Evolutionary conservation across 1,284 basidiomycete species (phyloP).

Genomic region (Anthracocystis panici-leucophaei): DNA sequence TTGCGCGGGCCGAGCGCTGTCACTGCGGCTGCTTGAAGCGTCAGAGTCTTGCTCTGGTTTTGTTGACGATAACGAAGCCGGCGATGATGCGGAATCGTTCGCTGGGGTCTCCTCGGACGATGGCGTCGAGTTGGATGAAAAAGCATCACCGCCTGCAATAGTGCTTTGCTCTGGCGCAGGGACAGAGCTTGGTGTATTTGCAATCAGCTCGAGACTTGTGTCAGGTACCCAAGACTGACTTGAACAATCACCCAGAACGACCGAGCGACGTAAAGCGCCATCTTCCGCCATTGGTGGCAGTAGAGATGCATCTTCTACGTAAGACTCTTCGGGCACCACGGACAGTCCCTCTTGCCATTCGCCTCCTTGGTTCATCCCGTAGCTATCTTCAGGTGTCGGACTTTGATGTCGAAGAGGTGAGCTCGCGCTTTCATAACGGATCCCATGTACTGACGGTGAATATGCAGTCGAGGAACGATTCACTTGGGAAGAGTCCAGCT

Average conservation of each 20-base stretch:
- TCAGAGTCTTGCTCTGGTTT: neutral
- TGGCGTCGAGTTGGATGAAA: neutral
- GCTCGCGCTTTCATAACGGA: too few relatives aligned
- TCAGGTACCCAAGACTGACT: neutral
- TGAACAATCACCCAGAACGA: neutral
- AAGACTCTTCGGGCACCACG: constrained; percentile 36
- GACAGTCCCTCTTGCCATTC: constrained; percentile 38
- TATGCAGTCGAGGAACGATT: neutral
- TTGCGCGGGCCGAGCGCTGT: neutral
- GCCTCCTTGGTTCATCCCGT: neutral
- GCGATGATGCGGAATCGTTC: neutral
- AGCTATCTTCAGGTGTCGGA: neutral
- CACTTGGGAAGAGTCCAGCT: neutral
- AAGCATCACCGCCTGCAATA: too few relatives aligned
- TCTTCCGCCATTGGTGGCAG: neutral
- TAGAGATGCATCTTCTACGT: constrained; percentile 21
- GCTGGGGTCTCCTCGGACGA: neutral
- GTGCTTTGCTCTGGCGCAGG: neutral
- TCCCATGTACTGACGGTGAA: neutral
- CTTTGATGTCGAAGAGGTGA: constrained; percentile 3
- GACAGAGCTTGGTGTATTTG: neutral
- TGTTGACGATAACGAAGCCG: neutral
- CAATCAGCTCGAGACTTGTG: neutral
- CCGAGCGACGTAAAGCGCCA: neutral
- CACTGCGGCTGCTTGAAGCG: neutral